Evolutionary conservation across 768 basidiomycete species (phyloP), one percentile per base, ranked within the genome.

Genomic region (Lentinula lateritia): DNA sequence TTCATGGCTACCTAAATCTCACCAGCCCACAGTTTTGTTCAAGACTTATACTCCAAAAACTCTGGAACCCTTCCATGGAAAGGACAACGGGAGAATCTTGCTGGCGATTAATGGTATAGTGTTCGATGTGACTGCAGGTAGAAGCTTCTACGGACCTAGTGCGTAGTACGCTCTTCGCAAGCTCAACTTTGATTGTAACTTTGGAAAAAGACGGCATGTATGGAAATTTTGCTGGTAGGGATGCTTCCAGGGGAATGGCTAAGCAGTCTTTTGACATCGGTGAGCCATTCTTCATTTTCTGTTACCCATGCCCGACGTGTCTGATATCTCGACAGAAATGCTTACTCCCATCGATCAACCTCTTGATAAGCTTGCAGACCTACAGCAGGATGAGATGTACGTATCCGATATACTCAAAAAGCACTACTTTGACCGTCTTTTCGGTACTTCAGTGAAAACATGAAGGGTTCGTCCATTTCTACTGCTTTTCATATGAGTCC

Each of bases 101-200:
- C 80, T 98, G 12, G 93, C 90, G 0, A 97, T 99, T 63, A 84
- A 88, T 59, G 83, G 92, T 34, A 86, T 79, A 38, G 95, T 98
- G 58, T 99, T 96, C 72, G 97, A 99, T 69, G 96, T 98, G 52
- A 90, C 92, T 0, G 80, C 84, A 3, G 96, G 96, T 28, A 80
- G 87, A 66, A 89, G 83, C 69, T 99, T 99, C 76, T 98, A 98
- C 72, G 96, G 96, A 0, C 96, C 96, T 20, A 87, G 96, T 96
- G 62, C 70, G 89, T 74, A 35, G 20, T 60, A 43, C 6, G 16
- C 28, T 54, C 52, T 20, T 54, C 53, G 46, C n/a, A 42, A n/a
- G 36, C 9, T 36, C n/a, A 1, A 39, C 18, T 7, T 28, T 54
- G 58, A 35, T 23, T 55, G 38, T 67, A 20, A 58, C 6, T 56